Evolutionary conservation across 2,329 filamentous ascomycete species (phyloP).

Genomic region (Colletotrichum karsti): DNA sequence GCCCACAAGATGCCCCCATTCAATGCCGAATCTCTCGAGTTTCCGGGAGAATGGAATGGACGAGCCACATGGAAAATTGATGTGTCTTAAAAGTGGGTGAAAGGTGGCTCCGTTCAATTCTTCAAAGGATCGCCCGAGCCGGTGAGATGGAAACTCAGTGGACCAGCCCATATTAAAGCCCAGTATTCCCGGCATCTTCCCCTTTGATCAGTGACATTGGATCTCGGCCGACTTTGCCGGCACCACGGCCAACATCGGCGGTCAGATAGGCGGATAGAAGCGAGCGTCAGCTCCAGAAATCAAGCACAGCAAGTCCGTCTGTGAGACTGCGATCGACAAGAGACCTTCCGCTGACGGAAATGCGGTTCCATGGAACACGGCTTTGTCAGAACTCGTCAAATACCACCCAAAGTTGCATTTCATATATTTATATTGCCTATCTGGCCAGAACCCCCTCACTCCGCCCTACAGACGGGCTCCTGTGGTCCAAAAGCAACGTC

Average conservation of each 20-base stretch:
- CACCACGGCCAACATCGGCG: not conserved
- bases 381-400: not conserved
- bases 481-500: not conserved
- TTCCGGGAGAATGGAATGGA: not conserved
- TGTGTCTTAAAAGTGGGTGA: not conserved
- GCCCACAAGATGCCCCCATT: not conserved
- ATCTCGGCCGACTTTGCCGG: constrained; percentile 1
- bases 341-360: not conserved
- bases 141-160: not conserved
- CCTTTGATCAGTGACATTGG: not conserved
- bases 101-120: not conserved
- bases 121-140: constrained; percentile 7
- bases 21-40: not conserved
- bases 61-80: not conserved
- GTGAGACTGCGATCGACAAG: not conserved
- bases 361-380: not conserved
- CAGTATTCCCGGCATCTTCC: constrained; percentile 1
- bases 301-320: not conserved
- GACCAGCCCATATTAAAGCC: not conserved
- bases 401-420: not conserved
- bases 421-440: constrained; percentile 4
- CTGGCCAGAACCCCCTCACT: not conserved
- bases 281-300: constrained; percentile 4
- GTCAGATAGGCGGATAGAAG: not conserved
- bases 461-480: not conserved